Conservation (phyloP, 1,284 basidiomycete genomes). For the Baeospora myosura region DNA sequence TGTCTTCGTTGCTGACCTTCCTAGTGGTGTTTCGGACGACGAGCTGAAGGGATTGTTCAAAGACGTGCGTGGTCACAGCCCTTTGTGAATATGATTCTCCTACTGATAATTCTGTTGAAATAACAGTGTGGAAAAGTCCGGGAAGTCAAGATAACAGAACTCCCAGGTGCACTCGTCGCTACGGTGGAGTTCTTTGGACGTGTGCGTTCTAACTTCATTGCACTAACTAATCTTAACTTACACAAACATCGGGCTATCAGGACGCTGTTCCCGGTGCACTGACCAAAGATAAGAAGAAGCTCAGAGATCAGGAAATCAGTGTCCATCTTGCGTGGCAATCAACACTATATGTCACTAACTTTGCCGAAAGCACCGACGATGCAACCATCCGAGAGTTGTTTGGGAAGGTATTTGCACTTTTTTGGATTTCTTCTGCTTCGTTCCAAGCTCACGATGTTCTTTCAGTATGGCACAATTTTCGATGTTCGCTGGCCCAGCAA, state of each 20-base stretch:
- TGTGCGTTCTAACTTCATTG: slow-evolving; percentile 32
- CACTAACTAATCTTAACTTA: background rate
- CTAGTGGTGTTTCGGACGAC: slow-evolving; percentile 47
- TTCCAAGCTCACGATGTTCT: slow-evolving; percentile 9
- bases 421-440: slow-evolving; percentile 6
- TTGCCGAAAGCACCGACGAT: slow-evolving; percentile 84
- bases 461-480: slow-evolving; percentile 84
- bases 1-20: slow-evolving; percentile 78
- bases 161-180: slow-evolving; percentile 54
- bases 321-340: slow-evolving; percentile 91
- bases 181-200: slow-evolving; percentile 75
- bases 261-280: slow-evolving; percentile 79
- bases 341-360: slow-evolving; percentile 95
- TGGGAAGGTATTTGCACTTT: slow-evolving; percentile 44
- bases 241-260: slow-evolving; percentile 27
- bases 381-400: slow-evolving; percentile 71
- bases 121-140: slow-evolving; percentile 75
- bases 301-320: slow-evolving; percentile 66
- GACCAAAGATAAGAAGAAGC: slow-evolving; percentile 88
- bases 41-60: slow-evolving; percentile 75
- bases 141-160: slow-evolving; percentile 66
- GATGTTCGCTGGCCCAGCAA: slow-evolving; percentile 98
- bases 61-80: slow-evolving; percentile 52
- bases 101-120: slow-evolving; percentile 7
- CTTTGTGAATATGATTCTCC: slow-evolving; percentile 1